Evolutionary conservation across 768 basidiomycete species (phyloP).

Genomic region (Jaapia argillacea): DNA sequence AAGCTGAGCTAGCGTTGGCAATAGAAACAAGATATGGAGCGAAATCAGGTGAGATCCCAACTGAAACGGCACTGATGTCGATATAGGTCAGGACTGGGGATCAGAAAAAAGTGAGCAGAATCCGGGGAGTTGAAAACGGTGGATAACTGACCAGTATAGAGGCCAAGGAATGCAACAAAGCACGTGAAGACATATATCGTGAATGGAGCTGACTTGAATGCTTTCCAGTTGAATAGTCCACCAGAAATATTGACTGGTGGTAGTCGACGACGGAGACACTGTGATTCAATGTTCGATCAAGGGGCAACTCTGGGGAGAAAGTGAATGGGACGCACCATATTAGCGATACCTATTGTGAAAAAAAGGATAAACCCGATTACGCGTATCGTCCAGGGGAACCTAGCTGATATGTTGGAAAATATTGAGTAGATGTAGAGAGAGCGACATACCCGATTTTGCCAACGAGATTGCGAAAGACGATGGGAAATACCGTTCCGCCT

Average conservation of each 20-base stretch:
- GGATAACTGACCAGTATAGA: constrained; percentile 46
- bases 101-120: constrained; percentile 4
- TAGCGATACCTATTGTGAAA: constrained; percentile 38
- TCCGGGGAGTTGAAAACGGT: not conserved
- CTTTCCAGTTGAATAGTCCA: constrained; percentile 44
- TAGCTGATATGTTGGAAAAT: constrained; percentile 13
- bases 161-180: constrained; percentile 50
- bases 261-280: constrained; percentile 37
- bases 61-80: constrained; percentile 40
- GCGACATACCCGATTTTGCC: constrained; percentile 39
- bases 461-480: constrained; percentile 46
- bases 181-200: constrained; percentile 46
- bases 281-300: constrained; percentile 1
- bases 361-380: constrained; percentile 57
- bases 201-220: constrained; percentile 31
- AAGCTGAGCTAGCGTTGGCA: constrained; percentile 53
- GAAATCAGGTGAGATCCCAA: constrained; percentile 39
- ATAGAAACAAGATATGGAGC: constrained; percentile 60
- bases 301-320: not conserved
- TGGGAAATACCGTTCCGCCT: constrained; percentile 63
- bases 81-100: constrained; percentile 59
- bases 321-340: constrained; percentile 27
- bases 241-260: constrained; percentile 43
- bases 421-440: not conserved
- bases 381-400: constrained; percentile 75